Conservation (phyloP, 139 green algal species). For the Eudorina sp. region DNA sequence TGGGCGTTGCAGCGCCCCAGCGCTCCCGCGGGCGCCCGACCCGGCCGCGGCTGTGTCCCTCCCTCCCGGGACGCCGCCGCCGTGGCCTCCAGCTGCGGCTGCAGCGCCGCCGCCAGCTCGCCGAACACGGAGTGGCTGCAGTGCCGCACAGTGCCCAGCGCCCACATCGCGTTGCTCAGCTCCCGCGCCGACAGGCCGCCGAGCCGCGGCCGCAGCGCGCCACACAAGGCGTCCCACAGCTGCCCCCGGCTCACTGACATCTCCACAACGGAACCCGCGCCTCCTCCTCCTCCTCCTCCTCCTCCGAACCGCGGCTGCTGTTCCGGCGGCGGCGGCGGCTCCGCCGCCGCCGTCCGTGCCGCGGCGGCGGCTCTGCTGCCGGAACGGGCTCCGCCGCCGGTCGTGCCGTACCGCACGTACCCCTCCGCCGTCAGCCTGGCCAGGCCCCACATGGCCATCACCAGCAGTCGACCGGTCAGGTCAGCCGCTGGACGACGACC, state of each 20-base stretch:
- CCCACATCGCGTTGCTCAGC: constrained; percentile 30
- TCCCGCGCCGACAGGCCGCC: neutral
- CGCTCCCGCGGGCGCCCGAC: neutral
- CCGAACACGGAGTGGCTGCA: neutral
- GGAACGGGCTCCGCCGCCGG: neutral
- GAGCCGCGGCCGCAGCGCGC: neutral
- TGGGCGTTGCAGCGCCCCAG: neutral
- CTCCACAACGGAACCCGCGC: neutral
- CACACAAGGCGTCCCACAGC: constrained; percentile 12
- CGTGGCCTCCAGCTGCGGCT: constrained; percentile 10
- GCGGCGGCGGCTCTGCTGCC: neutral
- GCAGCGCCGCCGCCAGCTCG: neutral
- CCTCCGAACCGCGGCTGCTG: too few species aligned
- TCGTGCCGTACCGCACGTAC: neutral
- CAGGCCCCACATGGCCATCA: constrained; percentile 30
- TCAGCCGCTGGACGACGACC: neutral
- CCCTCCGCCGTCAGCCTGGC: neutral
- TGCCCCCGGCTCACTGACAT: neutral
- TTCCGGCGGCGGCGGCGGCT: neutral
- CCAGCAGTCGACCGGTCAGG: neutral
- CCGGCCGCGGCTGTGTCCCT: neutral
- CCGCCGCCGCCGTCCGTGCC: neutral
- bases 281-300: too few species aligned
- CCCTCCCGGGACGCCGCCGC: neutral
- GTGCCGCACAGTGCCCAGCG: constrained; percentile 4